Percentiles rank a stretch among this genome's conserved stretches.
These are phyloP conservation scores for Botrytis sinoallii DNA, from an alignment of 2,329 filamentous ascomycete genomes.

Conservation along the genomic window DNA sequence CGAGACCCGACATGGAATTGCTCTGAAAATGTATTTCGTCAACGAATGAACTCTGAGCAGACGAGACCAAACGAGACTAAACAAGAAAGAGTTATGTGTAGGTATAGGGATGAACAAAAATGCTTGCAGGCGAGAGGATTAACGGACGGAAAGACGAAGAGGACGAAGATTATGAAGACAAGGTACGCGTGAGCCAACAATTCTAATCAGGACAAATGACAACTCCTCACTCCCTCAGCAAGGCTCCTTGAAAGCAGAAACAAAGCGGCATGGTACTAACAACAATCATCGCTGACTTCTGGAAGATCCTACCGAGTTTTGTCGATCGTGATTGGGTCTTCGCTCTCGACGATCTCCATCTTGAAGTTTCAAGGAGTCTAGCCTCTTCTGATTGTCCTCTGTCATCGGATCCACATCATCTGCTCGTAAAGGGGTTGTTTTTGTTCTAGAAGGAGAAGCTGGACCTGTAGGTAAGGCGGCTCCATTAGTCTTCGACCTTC, in stretches of 20 bases:
- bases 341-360: constrained; percentile 66
- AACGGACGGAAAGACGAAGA: constrained; percentile 16
- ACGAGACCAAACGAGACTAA: constrained; percentile 16
- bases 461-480: constrained; percentile 40
- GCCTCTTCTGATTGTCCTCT: constrained; percentile 79
- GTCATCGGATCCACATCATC: constrained; percentile 78
- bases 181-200: constrained; percentile 34
- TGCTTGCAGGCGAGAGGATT: constrained; percentile 14
- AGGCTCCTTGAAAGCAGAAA: constrained; percentile 32
- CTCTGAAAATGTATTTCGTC: constrained; percentile 22
- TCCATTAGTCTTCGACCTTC: constrained; percentile 56
- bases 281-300: constrained; percentile 40
- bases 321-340: constrained; percentile 56
- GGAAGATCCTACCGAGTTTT: constrained; percentile 52
- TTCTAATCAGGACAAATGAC: constrained; percentile 30
- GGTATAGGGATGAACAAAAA: neutral
- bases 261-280: constrained; percentile 33
- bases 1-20: neutral
- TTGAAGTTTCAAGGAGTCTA: constrained; percentile 87
- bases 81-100: constrained; percentile 10
- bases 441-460: constrained; percentile 40
- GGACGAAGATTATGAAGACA: constrained; percentile 22
- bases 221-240: constrained; percentile 13
- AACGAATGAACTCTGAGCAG: constrained; percentile 23
- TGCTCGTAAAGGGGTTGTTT: constrained; percentile 48